Conservation (phyloP, 1,284 basidiomycete genomes). For the Schizophyllum commune region DNA sequence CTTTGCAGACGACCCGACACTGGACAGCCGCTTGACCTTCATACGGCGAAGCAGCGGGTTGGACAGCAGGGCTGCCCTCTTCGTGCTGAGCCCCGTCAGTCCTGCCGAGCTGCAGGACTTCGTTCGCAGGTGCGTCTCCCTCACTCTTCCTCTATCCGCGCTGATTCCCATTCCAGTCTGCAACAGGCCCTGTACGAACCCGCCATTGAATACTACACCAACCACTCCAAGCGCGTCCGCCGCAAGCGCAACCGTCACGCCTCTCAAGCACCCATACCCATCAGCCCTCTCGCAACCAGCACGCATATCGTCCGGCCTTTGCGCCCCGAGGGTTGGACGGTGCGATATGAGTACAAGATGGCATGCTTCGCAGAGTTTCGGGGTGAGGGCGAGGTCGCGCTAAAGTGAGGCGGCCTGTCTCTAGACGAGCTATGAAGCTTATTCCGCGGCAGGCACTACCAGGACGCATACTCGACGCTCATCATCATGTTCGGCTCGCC, state of each 20-base stretch:
- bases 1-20: slow-evolving; percentile 64
- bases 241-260: slow-evolving; percentile 76
- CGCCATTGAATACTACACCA: slow-evolving; percentile 87
- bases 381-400: slow-evolving; percentile 82
- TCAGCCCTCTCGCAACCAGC: slow-evolving; percentile 35
- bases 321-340: slow-evolving; percentile 85
- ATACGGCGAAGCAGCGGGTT: slow-evolving; percentile 84
- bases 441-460: slow-evolving; percentile 63
- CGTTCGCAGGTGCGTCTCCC: slow-evolving; percentile 51
- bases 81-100: slow-evolving; percentile 90
- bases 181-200: slow-evolving; percentile 85
- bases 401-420: slow-evolving; percentile 48
- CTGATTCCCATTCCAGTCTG: slow-evolving; percentile 40
- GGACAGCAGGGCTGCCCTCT: slow-evolving; percentile 86
- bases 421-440: slow-evolving; percentile 1
- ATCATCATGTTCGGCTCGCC: slow-evolving; percentile 84
- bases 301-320: slow-evolving; percentile 44
- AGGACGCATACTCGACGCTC: slow-evolving; percentile 80
- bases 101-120: slow-evolving; percentile 79
- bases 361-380: slow-evolving; percentile 93
- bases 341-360: slow-evolving; percentile 96
- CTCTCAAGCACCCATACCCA: slow-evolving; percentile 41
- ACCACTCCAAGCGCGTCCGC: slow-evolving; percentile 86
- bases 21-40: slow-evolving; percentile 79
- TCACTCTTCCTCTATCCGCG: slow-evolving; percentile 2